Evolutionary conservation across 2,329 filamentous ascomycete species (phyloP), one percentile per base, ranked within the genome.

Genomic region (Dactylonectria estremocensis): DNA sequence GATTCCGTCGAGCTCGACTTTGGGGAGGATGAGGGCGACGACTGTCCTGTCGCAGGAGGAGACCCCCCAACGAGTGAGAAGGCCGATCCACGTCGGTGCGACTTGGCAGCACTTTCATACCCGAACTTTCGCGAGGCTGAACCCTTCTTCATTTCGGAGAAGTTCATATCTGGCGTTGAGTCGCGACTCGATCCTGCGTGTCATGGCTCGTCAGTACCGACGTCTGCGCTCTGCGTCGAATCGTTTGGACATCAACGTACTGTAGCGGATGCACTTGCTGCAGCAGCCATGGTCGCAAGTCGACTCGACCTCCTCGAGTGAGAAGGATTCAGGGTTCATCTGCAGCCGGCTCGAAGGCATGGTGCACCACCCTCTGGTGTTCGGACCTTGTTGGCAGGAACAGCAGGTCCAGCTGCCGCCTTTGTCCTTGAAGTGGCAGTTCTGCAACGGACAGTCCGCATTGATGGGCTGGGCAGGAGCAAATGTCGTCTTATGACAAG

Each of bases 341-440:
- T 75, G 64, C 69, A 78, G 72, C 45, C 76, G 77, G 33, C 70
- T 72, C 43, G 75, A 77, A 13, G 79, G 76, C 69, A 82, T 83
- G 10, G 80, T 82, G 74, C 87, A 89, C 87, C 87, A 89, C 7
- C 87, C 87, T 66, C 82, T 79, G 1, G 77, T 82, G 72, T 89
- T 89, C 18, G 86, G 84, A 0, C 85, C 85, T 45, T 85, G 80
- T 3, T 83, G 79, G 71, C 87, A 89, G 37, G 81, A 73, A 76
- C 87, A 89, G 70, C 87, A 89, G n/a, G 79, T 83, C 87, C 87
- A 89, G 33, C 77, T 81, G 18, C 85, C 83, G 45, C 82, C 85
- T 40, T 87, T 82, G 54, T 81, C 80, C 62, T 83, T 83, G 77
- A 85, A 89, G 69, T 84, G 80, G 74, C 87, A 89, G 72, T 86